These are phyloP conservation scores for Boletus albobrunnescens DNA, from an alignment of 1,284 basidiomycete genomes.

Conservation along the genomic window DNA sequence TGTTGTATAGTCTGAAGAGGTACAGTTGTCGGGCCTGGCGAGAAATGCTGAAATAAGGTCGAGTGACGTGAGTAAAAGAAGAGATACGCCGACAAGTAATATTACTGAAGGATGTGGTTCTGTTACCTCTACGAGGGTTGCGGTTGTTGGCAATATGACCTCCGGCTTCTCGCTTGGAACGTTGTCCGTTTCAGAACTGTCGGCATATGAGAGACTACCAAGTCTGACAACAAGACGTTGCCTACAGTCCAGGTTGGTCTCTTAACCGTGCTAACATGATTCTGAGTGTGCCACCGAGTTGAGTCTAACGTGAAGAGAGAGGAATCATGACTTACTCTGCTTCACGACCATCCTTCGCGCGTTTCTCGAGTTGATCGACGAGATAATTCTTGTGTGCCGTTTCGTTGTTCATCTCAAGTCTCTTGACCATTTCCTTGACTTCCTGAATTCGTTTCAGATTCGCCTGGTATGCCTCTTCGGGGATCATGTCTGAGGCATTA, in stretches of 20 bases:
- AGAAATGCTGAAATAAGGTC: conserved; percentile 12
- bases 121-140: conserved; percentile 30
- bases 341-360: conserved; percentile 28
- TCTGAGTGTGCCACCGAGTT: conserved; percentile 10
- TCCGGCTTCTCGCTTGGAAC: conserved; percentile 13
- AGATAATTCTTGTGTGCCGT: conserved; percentile 30
- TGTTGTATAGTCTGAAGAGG: conserved; percentile 12
- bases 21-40: not conserved
- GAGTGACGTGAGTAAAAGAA: conserved; percentile 6
- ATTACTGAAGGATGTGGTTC: conserved; percentile 22
- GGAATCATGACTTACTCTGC: conserved; percentile 36
- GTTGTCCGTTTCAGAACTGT: conserved; percentile 14
- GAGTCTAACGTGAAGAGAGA: not conserved
- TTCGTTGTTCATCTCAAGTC: conserved; percentile 30
- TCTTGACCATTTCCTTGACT: conserved; percentile 24
- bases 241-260: conserved; percentile 19
- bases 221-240: not conserved
- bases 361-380: conserved; percentile 26
- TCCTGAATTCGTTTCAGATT: conserved; percentile 29
- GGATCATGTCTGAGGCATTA: conserved; percentile 21
- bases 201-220: conserved; percentile 2
- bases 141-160: conserved; percentile 29
- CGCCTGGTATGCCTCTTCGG: conserved; percentile 23
- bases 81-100: not conserved
- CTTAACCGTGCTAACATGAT: conserved; percentile 19